A percentile compares a stretch with the other conserved stretches of the same genome.
Conservation (phyloP, 2,329 filamentous ascomycete genomes). For the Xylariaceae sp. region DNA sequence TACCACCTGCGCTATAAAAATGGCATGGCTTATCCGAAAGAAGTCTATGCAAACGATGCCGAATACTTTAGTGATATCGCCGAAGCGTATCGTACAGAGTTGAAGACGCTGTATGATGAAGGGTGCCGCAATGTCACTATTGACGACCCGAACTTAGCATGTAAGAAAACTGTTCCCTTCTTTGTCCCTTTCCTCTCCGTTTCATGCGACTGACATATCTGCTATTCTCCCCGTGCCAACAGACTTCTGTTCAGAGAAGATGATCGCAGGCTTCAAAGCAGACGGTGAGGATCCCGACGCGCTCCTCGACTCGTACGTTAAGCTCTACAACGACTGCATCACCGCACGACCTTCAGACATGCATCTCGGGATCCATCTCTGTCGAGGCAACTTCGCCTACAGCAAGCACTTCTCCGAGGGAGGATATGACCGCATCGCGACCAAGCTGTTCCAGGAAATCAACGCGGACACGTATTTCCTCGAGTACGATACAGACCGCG, state of each 20-base stretch:
- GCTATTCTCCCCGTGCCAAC: neutral
- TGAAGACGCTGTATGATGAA: conserved; percentile 58
- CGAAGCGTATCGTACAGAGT: conserved; percentile 54
- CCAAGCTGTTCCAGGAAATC: conserved; percentile 61
- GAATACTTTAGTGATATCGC: conserved; percentile 65
- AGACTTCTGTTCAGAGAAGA: conserved; percentile 73
- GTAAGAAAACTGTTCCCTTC: conserved; percentile 39
- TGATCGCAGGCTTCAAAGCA: conserved; percentile 67
- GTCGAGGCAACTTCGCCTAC: conserved; percentile 64
- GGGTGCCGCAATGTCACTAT: conserved; percentile 63
- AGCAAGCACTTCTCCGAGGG: conserved; percentile 65
- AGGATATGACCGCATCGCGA: conserved; percentile 63
- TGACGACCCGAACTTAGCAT: conserved; percentile 63
- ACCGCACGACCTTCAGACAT: conserved; percentile 61
- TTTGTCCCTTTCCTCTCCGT: neutral
- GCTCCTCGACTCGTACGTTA: conserved; percentile 71
- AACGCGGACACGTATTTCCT: conserved; percentile 65
- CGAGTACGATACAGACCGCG: conserved; percentile 63
- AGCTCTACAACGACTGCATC: conserved; percentile 71
- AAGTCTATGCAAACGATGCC: conserved; percentile 53
- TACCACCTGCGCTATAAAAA: conserved; percentile 56
- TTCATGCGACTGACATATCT: conserved; percentile 45
- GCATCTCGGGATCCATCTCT: conserved; percentile 74
- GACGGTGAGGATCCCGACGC: conserved; percentile 65
- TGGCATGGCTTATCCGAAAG: conserved; percentile 52